Base-by-base conservation (phyloP, 768 basidiomycete species). In the Rhodotorula graminis region DNA sequence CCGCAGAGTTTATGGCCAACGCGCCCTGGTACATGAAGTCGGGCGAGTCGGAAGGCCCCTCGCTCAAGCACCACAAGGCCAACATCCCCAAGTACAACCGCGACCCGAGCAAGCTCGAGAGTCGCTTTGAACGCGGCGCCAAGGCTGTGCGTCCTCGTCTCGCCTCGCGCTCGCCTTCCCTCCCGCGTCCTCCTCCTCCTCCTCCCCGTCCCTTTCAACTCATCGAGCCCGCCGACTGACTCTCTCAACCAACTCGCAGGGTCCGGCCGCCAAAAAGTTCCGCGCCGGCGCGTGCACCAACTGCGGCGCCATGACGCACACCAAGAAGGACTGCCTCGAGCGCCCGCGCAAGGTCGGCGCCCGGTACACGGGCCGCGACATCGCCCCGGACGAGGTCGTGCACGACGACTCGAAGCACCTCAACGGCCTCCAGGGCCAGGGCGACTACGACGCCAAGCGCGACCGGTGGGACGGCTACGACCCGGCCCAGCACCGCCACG, bases 401-500 rank as follows among this genome's bases (percentile, higher is more conserved):
- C 92, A 94, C 80, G 86, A 92, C 0, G 84, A 94, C 33, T 83
- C 87, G 21, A 76, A 83, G 37, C 90, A 89, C 5, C 31, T 77
- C 47, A 77, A 74, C 61, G 70, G 70, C 27, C 46, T 66, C 23
- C 53, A 74, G 61, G 76, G 73, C 27, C 68, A 71, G 64, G 80
- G 80, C 12, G 82, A 81, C 64, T 99, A 93, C 77, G 96, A 90
- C 74, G 92, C 92, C 40, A 99, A 99, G 82, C 87, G 96, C 49
- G 96, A 99, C 81, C 84, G 96, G 65, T 99, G 96, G 93, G 98
- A 97, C 80, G 96, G 96, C 9, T 99, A 98, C 80, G 93, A 99
- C 79, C 85, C 93, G 15, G 83, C 89, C 11, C 89, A 90, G 76
- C 92, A 98, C 82, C 88, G 88, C 80, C 85, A 82, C 76, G 88